phyloP scores from a whole-genome alignment of 23 red algal genomes.

The Gracilariopsis chorda region DNA sequence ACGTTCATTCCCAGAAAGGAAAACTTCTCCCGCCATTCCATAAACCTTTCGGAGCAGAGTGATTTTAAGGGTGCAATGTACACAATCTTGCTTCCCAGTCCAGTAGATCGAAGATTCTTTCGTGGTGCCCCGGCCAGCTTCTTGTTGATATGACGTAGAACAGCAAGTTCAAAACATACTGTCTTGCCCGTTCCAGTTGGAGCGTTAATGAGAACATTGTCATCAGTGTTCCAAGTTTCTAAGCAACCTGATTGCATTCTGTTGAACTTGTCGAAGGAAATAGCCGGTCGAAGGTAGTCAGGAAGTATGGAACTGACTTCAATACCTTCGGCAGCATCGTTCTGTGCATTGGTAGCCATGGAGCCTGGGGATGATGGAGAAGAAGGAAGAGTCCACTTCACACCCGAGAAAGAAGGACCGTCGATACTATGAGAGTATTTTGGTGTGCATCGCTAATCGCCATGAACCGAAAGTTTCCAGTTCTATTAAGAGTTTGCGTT shows the following conservation, averaged over 20 bases:
- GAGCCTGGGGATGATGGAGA: too few species aligned
- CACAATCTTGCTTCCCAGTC: constrained; percentile 12
- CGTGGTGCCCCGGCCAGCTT: not conserved
- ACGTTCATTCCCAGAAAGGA: not conserved
- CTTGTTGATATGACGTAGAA: constrained; percentile 40
- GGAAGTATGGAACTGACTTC: constrained; percentile 25
- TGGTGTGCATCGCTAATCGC: too few species aligned
- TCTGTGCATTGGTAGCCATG: not conserved
- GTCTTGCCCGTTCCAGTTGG: constrained; percentile 77
- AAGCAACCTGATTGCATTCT: constrained; percentile 57
- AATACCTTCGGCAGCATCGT: not conserved
- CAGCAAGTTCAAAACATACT: constrained; percentile 72
- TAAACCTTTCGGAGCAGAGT: constrained; percentile 18
- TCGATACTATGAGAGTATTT: too few species aligned
- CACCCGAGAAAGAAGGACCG: too few species aligned
- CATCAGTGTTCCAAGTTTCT: constrained; percentile 45
- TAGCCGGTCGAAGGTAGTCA: not conserved
- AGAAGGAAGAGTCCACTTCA: too few species aligned
- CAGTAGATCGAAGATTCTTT: not conserved
- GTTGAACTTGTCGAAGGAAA: constrained; percentile 66
- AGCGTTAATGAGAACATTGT: constrained; percentile 63
- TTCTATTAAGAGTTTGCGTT: too few species aligned
- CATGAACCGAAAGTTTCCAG: too few species aligned
- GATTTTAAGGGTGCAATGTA: constrained; percentile 53
- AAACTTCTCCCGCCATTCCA: constrained; percentile 28